phyloP scores from a whole-genome alignment of 148 eudicot genomes.

The Amaranthus hypochondriacus region DNA sequence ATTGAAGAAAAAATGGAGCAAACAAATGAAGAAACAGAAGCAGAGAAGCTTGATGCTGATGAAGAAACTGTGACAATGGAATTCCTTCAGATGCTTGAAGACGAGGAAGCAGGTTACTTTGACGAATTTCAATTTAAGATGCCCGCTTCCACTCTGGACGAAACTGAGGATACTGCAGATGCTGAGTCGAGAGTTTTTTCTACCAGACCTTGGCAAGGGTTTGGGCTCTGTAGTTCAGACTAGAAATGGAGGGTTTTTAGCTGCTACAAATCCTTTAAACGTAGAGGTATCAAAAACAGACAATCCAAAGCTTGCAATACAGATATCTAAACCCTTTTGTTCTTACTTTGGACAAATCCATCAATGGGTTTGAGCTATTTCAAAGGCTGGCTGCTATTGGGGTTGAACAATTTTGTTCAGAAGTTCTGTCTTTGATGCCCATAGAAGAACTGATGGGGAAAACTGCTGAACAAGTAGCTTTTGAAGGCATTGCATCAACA shows the following conservation, averaged over 20 bases:
- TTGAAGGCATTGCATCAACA: slow-evolving; percentile 93
- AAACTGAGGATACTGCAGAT: slow-evolving; percentile 31
- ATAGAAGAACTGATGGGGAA: slow-evolving; percentile 78
- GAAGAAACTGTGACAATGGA: slow-evolving; percentile 88
- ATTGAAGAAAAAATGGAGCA: slow-evolving; percentile 37
- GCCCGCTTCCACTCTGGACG: slow-evolving; percentile 27
- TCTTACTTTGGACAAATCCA: slow-evolving; percentile 36
- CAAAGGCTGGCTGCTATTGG: slow-evolving; percentile 78
- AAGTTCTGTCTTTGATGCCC: slow-evolving; percentile 61
- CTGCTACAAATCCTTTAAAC: slow-evolving; percentile 72
- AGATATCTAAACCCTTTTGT: slow-evolving; percentile 72
- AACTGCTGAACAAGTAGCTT: slow-evolving; percentile 93
- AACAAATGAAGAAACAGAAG: slow-evolving; percentile 44
- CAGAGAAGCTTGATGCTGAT: slow-evolving; percentile 64
- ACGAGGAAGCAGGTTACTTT: slow-evolving; percentile 29
- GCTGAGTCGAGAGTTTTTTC: slow-evolving; percentile 42
- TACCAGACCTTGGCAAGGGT: slow-evolving; percentile 93
- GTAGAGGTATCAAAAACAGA: slow-evolving; percentile 50
- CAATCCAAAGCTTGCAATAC: slow-evolving; percentile 86
- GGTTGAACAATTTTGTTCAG: slow-evolving; percentile 58
- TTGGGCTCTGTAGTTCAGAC: slow-evolving; percentile 87
- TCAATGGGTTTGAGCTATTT: slow-evolving; percentile 59
- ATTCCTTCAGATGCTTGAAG: slow-evolving; percentile 83
- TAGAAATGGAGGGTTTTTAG: slow-evolving; percentile 77
- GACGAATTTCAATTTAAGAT: slow-evolving; percentile 19